A percentile compares a stretch with the other conserved stretches of the same genome.
Conservation (phyloP, 2,329 filamentous ascomycete genomes). For the Geoglossum cookeanum region DNA sequence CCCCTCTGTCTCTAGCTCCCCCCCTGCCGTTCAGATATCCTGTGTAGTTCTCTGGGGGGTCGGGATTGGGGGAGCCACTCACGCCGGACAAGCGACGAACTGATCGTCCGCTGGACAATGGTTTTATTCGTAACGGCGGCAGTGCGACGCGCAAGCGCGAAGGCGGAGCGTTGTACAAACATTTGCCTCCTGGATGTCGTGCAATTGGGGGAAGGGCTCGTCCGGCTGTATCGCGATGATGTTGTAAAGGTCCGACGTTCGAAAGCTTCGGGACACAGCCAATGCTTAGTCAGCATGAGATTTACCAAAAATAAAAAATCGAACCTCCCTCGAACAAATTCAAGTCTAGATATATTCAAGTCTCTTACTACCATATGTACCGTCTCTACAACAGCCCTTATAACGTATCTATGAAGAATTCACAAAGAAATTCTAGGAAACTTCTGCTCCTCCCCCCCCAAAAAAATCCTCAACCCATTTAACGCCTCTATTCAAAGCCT, state of each 20-base stretch:
- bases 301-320: background rate
- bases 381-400: background rate
- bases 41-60: background rate
- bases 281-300: background rate
- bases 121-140: conserved; percentile 16
- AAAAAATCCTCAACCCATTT: background rate
- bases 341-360: background rate
- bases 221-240: background rate
- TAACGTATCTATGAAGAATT: background rate
- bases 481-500: background rate
- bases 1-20: conserved; percentile 8
- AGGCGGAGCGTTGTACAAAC: conserved; percentile 28
- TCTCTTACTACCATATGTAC: background rate
- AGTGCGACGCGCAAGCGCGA: conserved; percentile 26
- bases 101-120: conserved; percentile 25
- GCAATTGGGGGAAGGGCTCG: background rate
- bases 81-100: conserved; percentile 26
- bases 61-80: conserved; percentile 17
- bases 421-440: background rate
- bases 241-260: background rate
- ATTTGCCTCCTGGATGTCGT: conserved; percentile 16
- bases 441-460: background rate
- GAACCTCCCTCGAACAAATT: background rate
- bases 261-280: background rate
- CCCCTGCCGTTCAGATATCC: background rate